phyloP scores from a whole-genome alignment of 768 basidiomycete species.

The Lentinus brumalis region DNA sequence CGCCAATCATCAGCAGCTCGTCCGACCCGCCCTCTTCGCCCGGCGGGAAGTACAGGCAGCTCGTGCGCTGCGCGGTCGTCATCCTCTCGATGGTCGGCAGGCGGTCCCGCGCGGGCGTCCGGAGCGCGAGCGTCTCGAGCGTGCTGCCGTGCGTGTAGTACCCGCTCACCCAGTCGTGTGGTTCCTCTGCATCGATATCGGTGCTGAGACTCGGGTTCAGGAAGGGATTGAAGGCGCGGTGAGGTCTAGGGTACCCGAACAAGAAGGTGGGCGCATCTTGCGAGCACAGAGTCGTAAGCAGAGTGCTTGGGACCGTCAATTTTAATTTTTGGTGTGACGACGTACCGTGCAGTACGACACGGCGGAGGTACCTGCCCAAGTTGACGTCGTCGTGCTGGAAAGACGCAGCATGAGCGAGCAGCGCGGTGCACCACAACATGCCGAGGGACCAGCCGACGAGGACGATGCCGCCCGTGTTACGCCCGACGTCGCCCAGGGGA shows the following conservation, averaged over 20 bases:
- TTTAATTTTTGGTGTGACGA: not conserved
- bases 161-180: slow-evolving; percentile 4
- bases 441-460: slow-evolving; percentile 22
- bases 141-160: slow-evolving; percentile 15
- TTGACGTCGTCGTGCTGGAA: slow-evolving; percentile 6
- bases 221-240: slow-evolving; percentile 1
- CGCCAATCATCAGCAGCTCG: slow-evolving; percentile 7
- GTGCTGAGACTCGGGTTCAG: not conserved
- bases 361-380: slow-evolving; percentile 10
- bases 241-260: slow-evolving; percentile 4
- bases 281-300: too few species aligned
- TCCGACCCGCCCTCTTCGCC: slow-evolving; percentile 19
- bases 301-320: not conserved
- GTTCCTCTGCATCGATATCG: not conserved
- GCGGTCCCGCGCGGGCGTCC: slow-evolving; percentile 4
- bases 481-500: not conserved
- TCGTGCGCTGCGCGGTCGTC: slow-evolving; percentile 10
- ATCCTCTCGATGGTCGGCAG: slow-evolving; percentile 15
- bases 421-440: slow-evolving; percentile 5
- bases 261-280: not conserved
- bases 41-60: slow-evolving; percentile 3
- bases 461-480: slow-evolving; percentile 12
- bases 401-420: slow-evolving; percentile 16
- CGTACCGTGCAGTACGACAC: slow-evolving; percentile 16
- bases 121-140: slow-evolving; percentile 11